Base-by-base conservation (phyloP, 257 asterid genomes). In the Rubia yunnanensis region DNA sequence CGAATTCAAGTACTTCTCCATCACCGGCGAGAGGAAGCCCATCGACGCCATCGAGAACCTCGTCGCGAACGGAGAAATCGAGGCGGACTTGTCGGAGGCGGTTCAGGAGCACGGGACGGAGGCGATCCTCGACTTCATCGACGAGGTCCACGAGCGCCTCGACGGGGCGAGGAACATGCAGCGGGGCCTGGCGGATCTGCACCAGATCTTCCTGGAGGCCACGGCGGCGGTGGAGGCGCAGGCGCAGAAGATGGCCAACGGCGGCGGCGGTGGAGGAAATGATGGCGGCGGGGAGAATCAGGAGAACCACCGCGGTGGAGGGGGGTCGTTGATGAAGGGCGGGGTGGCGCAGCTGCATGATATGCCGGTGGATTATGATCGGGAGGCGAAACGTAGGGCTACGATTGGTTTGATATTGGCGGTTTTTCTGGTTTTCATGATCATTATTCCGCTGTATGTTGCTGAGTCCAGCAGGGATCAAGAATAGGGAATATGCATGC, bases 61-160 rank as follows among this genome's bases (percentile, higher is more conserved):
- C 70, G 59, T 72, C 27, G 66, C 70, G 5, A 71, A 68, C 20
- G 78, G 85, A 30, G 82, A 69, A 39, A 61, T 75, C 24, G 80
- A 80, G 11, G 69, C 72, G 11, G 63, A 62, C 56, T 57, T 74
- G 5, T 50, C 60, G 0, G 77, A 80, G 50, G 82, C 80, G 5
- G 50, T 74, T 24, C 72, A 74, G 7, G 85, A 71, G 44, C 78
- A 77, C 7, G 82, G 85, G 0, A 56, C 76, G 2, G 81, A 71
- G 6, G 44, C 69, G 69, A 64, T 75, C 24, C 7, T 57, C 15
- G 77, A 76, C 38, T 67, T 78, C 3, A 59, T 79, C 0, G 48
- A 59, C 36, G 81, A 79, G 65, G 60, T 79, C 26, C 79, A 70
- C 35, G 74, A 76, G 38, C 64, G 85, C 57, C 82, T 64, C 20